Evolutionary conservation across 2,329 filamentous ascomycete species (phyloP).

Genomic region (Tolypocladium tundrense): DNA sequence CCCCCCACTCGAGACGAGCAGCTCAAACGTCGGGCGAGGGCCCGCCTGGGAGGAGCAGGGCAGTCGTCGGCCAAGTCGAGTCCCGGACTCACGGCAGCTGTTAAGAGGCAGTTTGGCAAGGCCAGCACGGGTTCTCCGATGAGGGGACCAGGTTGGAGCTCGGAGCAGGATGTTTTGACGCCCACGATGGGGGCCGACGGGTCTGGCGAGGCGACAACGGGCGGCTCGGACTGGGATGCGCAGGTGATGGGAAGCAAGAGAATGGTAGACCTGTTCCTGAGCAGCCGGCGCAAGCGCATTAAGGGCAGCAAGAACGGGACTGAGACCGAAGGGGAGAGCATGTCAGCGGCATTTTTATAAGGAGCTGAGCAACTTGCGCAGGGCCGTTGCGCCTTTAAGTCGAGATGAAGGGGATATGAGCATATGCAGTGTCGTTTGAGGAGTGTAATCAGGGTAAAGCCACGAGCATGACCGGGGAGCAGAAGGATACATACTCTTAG

Average conservation of each 20-base stretch:
- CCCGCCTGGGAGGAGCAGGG: slow-evolving; percentile 8
- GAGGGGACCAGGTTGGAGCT: neutral
- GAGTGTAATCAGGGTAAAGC: neutral
- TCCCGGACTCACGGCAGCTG: slow-evolving; percentile 13
- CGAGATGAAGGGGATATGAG: neutral
- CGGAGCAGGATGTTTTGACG: neutral
- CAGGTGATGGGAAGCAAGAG: slow-evolving; percentile 33
- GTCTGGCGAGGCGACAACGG: neutral
- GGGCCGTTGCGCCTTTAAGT: neutral
- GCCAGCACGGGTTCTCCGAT: neutral
- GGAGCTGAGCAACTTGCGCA: neutral
- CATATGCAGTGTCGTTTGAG: neutral
- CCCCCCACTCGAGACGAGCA: slow-evolving; percentile 9
- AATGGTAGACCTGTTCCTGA: slow-evolving; percentile 46
- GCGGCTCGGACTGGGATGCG: slow-evolving; percentile 12
- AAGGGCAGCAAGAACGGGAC: slow-evolving; percentile 18
- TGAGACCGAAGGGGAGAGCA: slow-evolving; percentile 14
- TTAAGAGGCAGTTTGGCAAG: slow-evolving; percentile 5
- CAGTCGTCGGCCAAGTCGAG: slow-evolving; percentile 18
- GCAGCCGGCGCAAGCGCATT: slow-evolving; percentile 32
- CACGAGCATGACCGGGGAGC: neutral
- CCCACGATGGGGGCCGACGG: neutral
- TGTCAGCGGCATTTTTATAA: slow-evolving; percentile 21
- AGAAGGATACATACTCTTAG: neutral
- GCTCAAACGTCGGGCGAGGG: slow-evolving; percentile 10